Conservation (phyloP, 2,329 filamentous ascomycete species). For the Acrocalymma vagum region DNA sequence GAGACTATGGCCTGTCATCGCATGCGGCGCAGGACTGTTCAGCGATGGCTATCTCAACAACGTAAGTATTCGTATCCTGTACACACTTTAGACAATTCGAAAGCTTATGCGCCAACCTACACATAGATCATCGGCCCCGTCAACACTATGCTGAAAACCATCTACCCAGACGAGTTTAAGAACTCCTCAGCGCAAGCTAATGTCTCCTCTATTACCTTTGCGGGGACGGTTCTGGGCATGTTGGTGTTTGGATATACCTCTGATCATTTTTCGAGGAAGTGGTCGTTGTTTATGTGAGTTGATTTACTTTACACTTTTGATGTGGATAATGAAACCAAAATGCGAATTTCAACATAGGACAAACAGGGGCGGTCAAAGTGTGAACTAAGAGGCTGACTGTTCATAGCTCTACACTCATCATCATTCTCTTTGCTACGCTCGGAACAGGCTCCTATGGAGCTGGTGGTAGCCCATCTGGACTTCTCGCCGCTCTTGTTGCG, state of each 20-base stretch:
- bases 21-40: slow-evolving; percentile 89
- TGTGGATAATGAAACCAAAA: no score
- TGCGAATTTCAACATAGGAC: no score
- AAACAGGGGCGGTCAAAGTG: no score
- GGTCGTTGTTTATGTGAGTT: slow-evolving; percentile 78
- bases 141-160: slow-evolving; percentile 73
- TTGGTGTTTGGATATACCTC: slow-evolving; percentile 81
- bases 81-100: no score
- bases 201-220: slow-evolving; percentile 84
- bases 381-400: no score
- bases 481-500: slow-evolving; percentile 81
- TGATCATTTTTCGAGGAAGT: slow-evolving; percentile 85
- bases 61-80: no score
- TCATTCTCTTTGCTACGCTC: slow-evolving; percentile 85
- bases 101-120: no score
- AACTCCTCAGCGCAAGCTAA: slow-evolving; percentile 75
- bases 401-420: slow-evolving; percentile 85
- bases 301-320: slow-evolving; percentile 5
- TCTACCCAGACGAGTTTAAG: slow-evolving; percentile 77
- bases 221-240: slow-evolving; percentile 84
- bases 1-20: slow-evolving; percentile 77
- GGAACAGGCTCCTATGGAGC: slow-evolving; percentile 79
- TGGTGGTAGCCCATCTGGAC: slow-evolving; percentile 71
- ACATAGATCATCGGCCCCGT: slow-evolving; percentile 84
- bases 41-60: slow-evolving; percentile 93